Conservation (phyloP, 768 basidiomycete species). For the Naganishia vaughanmartiniae region DNA sequence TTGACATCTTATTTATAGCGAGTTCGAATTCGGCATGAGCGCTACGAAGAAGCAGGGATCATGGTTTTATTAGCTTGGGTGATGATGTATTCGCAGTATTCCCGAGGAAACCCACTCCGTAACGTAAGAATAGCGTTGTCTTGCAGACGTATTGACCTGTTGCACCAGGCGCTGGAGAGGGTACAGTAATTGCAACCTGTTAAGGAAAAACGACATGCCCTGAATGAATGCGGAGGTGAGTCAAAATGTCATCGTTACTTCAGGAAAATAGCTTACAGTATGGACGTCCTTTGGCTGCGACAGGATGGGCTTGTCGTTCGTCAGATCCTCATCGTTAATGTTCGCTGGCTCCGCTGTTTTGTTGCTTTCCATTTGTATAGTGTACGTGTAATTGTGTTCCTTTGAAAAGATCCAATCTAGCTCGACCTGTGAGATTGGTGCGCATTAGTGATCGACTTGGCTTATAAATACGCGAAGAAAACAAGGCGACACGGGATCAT, state of each 20-base stretch:
- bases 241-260: background rate
- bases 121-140: conserved; percentile 24
- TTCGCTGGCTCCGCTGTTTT: conserved; percentile 27
- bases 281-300: conserved; percentile 25
- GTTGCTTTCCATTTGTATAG: conserved; percentile 14
- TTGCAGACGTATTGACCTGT: conserved; percentile 14
- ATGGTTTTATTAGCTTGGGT: background rate
- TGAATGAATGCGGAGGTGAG: background rate
- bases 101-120: conserved; percentile 10
- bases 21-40: conserved; percentile 21
- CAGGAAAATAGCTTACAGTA: conserved; percentile 20
- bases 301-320: conserved; percentile 8
- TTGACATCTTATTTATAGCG: conserved; percentile 9
- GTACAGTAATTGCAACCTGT: conserved; percentile 20
- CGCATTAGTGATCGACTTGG: background rate
- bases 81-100: background rate
- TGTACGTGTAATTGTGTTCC: conserved; percentile 26
- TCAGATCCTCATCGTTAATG: conserved; percentile 27
- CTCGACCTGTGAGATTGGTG: conserved; percentile 7
- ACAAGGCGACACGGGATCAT: background rate
- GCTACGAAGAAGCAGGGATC: background rate
- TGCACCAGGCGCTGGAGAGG: conserved; percentile 10
- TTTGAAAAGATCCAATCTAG: conserved; percentile 27
- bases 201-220: conserved; percentile 24
- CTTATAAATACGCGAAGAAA: background rate